These are phyloP conservation scores for Solanum bulbocastanum DNA, from an alignment of 257 asterid genomes.

Conservation along the genomic window DNA sequence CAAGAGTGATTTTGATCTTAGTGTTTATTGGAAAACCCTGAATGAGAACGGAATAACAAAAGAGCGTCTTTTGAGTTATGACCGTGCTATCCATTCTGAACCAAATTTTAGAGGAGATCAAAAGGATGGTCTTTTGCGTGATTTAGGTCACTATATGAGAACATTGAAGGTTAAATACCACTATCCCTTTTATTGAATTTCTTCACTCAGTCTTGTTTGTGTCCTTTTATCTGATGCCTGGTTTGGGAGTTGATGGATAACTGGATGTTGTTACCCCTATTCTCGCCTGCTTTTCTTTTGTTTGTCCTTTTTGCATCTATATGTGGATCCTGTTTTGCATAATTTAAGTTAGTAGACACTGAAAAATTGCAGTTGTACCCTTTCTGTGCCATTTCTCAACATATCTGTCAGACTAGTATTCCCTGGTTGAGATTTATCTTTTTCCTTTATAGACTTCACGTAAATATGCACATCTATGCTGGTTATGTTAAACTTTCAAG, in stretches of 20 bases:
- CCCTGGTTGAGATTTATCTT: neutral
- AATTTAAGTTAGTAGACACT: neutral
- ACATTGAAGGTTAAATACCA: slow-evolving; percentile 64
- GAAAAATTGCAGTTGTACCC: neutral
- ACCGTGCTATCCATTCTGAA: slow-evolving; percentile 90
- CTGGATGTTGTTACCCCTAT: neutral
- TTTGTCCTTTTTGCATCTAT: neutral
- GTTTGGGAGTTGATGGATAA: neutral
- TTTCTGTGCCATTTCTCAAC: neutral
- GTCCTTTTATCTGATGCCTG: neutral
- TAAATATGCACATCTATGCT: neutral
- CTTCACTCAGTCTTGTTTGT: neutral
- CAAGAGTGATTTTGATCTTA: slow-evolving; percentile 69
- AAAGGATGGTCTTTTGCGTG: slow-evolving; percentile 84
- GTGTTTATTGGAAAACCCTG: slow-evolving; percentile 88
- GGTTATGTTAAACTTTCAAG: neutral
- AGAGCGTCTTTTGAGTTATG: slow-evolving; percentile 96
- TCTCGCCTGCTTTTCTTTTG: neutral
- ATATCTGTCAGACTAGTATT: neutral
- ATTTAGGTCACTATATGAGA: slow-evolving; percentile 88
- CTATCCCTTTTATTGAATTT: neutral
- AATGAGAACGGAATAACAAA: slow-evolving; percentile 90
- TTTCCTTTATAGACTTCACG: neutral
- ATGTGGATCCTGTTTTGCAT: neutral
- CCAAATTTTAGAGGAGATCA: slow-evolving; percentile 77